Evolutionary conservation across 306 rosid species (phyloP), one percentile per base, ranked within the genome.

Genomic region (Castanea crenata): DNA sequence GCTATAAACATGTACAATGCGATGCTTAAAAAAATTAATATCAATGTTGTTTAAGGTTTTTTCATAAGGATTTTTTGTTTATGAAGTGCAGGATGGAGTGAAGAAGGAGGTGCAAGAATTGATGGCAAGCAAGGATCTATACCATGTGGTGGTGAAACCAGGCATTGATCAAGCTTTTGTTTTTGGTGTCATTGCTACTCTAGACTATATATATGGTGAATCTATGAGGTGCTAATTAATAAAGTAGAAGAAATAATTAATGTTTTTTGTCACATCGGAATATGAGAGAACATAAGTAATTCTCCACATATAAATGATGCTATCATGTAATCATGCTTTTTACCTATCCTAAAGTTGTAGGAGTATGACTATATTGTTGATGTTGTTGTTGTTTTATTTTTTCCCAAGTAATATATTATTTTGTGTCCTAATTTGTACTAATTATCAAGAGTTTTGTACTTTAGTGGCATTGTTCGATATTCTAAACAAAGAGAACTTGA

Each of bases 91-190:
- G 90, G 67, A 86, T 44, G 84, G 89, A 71, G 81, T 75, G 16
- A 86, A 58, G 27, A 86, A 83, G 80, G 81, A 77, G 67, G 61
- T 69, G 68, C 80, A 59, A 61, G 62, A 61, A 69, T 3, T 78
- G 73, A 78, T 76, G 84, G 74, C 55, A 16, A 79, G 88, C 81
- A 84, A 84, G 35, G 90, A 88, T 74, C 72, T 88, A 6, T 88
- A 86, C 61, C 83, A 74, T 41, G 92, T 84, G 21, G 34, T 80
- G 49, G 85, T 88, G 65, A 77, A 83, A 72, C 74, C 92, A 0
- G 90, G 88, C 55, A 78, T 71, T 5, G 92, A 88, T 55, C 92
- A 86, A 74, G 90, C 88, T 55, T 86, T 88, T 46, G 88, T 86
- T 54, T 77, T 86, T 18, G 92, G 89, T 55, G 88, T 84, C 44